These are phyloP conservation scores for Ceriops zippeliana DNA, from an alignment of 345 rosid species.

Conservation along the genomic window DNA sequence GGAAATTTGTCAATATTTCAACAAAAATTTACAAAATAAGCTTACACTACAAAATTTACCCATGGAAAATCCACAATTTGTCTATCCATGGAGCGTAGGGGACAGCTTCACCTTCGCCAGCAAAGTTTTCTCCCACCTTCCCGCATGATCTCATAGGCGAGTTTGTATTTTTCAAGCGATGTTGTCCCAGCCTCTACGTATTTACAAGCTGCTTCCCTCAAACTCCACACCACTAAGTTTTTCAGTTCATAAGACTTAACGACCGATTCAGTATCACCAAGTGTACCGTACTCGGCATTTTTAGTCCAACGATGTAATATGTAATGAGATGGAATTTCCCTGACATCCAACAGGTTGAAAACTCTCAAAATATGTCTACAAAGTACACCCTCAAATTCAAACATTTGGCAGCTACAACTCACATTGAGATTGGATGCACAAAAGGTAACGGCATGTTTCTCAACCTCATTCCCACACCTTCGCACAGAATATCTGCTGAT, in stretches of 20 bases:
- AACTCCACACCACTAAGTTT: slow-evolving; percentile 79
- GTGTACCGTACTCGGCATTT: slow-evolving; percentile 64
- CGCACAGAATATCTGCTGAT: slow-evolving; percentile 62
- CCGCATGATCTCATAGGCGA: slow-evolving; percentile 74
- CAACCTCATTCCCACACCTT: slow-evolving; percentile 65
- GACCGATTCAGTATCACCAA: slow-evolving; percentile 56
- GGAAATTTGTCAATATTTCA: not conserved
- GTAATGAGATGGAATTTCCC: slow-evolving; percentile 69
- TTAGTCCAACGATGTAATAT: slow-evolving; percentile 83
- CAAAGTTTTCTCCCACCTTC: slow-evolving; percentile 78
- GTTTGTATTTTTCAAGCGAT: slow-evolving; percentile 69
- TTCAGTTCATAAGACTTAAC: slow-evolving; percentile 55
- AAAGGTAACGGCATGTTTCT: slow-evolving; percentile 64
- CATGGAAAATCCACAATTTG: slow-evolving; percentile 18
- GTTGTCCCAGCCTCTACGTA: slow-evolving; percentile 67
- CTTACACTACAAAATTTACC: slow-evolving; percentile 18
- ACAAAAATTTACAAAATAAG: slow-evolving; percentile 13
- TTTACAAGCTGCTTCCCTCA: slow-evolving; percentile 79
- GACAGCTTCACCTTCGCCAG: slow-evolving; percentile 52
- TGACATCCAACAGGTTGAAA: slow-evolving; percentile 58
- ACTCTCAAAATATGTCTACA: slow-evolving; percentile 80
- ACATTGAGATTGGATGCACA: slow-evolving; percentile 55
- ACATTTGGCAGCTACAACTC: slow-evolving; percentile 87
- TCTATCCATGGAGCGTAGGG: not conserved
- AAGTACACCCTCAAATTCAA: slow-evolving; percentile 79